Base-by-base conservation (phyloP, 1,139 yeast genomes). In the Kodamaea anthophila region DNA sequence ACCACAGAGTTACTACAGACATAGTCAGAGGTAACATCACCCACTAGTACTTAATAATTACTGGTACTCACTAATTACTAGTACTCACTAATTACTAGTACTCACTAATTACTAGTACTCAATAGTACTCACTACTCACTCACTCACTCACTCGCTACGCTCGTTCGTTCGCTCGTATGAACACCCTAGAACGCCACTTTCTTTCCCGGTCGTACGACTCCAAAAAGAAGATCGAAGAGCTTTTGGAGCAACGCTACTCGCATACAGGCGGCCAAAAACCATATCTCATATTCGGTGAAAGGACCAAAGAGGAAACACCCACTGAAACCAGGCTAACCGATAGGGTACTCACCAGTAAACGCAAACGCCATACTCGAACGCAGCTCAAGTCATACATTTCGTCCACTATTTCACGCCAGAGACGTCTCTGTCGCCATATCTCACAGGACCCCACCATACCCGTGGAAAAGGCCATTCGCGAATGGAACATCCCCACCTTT, bases 251-350 rank as follows among this genome's bases (percentile, higher is more conserved):
- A 5, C 51, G 91, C 29, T 82, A 80, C 50, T 71, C 83, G 1
- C 37, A 52, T 10, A 51, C 58, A 0, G 85, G 84, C 3, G 63
- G 62, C 19, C 85, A 77, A 44, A 78, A 76, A 49, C 82, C 84
- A 13, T 33, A 28, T 15, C 25, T 43, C 13, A 14, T 43, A 14
- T 43, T 43, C 30, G 35, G 30, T 8, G 30, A 28, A 9, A 20
- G 30, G 5, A 25, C 39, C 20, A 41, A 39, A 21, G 9, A 22
- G 9, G 11, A 26, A 24, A 34, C 24, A 4, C 28, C 28, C 5
- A 36, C 46, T 23, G 45, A 55, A 5, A 30, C 49, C 22, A 16
- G 10, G 9, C 36, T 49, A 12, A 51, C 46, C 30, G 39, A 33
- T 13, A 33, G 29, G 21, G 21, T 32, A 3, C 32, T 44, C 8